phyloP scores from a whole-genome alignment of 345 rosid species.

The Eutrema japonicum region DNA sequence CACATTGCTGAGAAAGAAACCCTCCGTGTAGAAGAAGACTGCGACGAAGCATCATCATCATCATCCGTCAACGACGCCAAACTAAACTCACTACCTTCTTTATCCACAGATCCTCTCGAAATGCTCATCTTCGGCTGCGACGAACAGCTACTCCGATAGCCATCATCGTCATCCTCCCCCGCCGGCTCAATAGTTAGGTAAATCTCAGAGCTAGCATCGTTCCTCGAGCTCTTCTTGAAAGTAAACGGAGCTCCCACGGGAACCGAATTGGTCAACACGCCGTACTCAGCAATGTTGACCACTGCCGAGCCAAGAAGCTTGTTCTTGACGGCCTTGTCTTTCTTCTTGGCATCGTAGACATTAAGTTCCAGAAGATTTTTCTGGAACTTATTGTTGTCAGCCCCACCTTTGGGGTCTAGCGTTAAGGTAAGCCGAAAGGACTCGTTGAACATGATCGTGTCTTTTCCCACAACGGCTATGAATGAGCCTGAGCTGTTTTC shows the following conservation, averaged over 20 bases:
- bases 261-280: conserved; percentile 54
- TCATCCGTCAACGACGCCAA: conserved; percentile 81
- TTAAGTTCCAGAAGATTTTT: conserved; percentile 72
- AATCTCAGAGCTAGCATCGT: conserved; percentile 55
- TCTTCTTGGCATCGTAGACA: conserved; percentile 69
- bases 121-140: conserved; percentile 47
- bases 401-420: conserved; percentile 56
- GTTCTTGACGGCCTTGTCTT: conserved; percentile 66
- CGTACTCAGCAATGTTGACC: conserved; percentile 80
- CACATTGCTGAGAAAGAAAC: conserved; percentile 53
- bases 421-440: conserved; percentile 64
- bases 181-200: conserved; percentile 65
- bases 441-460: conserved; percentile 65
- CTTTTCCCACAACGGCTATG: conserved; percentile 55
- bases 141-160: conserved; percentile 62
- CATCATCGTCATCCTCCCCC: conserved; percentile 58
- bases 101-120: conserved; percentile 47
- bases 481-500: conserved; percentile 72
- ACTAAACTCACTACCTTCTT: conserved; percentile 58
- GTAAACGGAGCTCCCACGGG: conserved; percentile 57
- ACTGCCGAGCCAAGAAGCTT: conserved; percentile 77
- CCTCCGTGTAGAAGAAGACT: conserved; percentile 53
- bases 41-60: conserved; percentile 64
- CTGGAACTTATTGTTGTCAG: conserved; percentile 56
- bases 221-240: conserved; percentile 68